phyloP scores from a whole-genome alignment of 352 stramenopile genomes.

The Paralagenidium karlingii region DNA sequence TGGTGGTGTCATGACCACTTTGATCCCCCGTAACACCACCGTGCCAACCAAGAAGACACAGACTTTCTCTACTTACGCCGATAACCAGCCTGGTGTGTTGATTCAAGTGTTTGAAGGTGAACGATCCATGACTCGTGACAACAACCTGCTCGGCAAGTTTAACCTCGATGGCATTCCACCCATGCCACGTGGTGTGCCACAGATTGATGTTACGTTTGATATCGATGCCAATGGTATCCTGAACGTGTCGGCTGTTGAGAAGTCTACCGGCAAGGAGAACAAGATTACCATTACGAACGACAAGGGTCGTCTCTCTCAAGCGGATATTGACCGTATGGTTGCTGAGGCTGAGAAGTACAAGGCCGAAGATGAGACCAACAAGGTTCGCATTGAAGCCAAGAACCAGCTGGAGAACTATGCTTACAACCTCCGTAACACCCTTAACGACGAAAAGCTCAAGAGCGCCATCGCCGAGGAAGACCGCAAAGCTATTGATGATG shows the following conservation, averaged over 20 bases:
- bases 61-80: conserved; percentile 52
- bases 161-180: conserved; percentile 45
- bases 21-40: conserved; percentile 58
- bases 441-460: conserved; percentile 77
- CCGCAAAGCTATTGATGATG: conserved; percentile 28
- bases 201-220: conserved; percentile 69
- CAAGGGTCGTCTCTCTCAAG: conserved; percentile 85
- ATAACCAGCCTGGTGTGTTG: conserved; percentile 55
- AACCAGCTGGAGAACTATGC: conserved; percentile 85
- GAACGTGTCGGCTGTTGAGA: conserved; percentile 68
- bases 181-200: conserved; percentile 48
- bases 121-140: conserved; percentile 82
- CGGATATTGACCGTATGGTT: conserved; percentile 90
- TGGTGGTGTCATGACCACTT: conserved; percentile 50
- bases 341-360: conserved; percentile 88
- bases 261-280: conserved; percentile 85
- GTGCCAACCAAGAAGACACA: conserved; percentile 52
- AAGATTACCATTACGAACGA: conserved; percentile 95
- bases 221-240: conserved; percentile 79
- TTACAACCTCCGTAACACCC: conserved; percentile 71
- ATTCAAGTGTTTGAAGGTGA: conserved; percentile 81
- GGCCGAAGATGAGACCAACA: conserved; percentile 73
- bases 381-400: conserved; percentile 60
- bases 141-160: conserved; percentile 62
- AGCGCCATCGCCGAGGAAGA: conserved; percentile 51